Percentiles rank a stretch among this genome's conserved stretches.
Evolutionary conservation across 108 stramenopile species (phyloP).

Genomic region (Cyclotella baltica): DNA sequence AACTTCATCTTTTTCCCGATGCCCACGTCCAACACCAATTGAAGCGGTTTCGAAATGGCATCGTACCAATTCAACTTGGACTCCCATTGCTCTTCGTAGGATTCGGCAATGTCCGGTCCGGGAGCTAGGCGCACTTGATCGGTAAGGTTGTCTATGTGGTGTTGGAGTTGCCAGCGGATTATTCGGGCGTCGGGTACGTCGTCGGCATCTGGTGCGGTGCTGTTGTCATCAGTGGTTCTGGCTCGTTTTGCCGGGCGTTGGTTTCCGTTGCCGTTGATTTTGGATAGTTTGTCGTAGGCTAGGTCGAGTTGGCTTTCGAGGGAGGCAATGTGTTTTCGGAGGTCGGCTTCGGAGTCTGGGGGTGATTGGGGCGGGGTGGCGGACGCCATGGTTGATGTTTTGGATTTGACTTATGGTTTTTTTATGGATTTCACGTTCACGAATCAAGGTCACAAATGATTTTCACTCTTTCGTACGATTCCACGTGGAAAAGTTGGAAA

Average conservation of each 20-base stretch:
- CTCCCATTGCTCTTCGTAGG: constrained; percentile 30
- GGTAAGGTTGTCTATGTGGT: constrained; percentile 18
- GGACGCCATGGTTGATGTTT: constrained; percentile 4
- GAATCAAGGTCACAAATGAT: no score
- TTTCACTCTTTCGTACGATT: no score
- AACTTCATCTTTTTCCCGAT: not conserved
- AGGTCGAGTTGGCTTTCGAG: constrained; percentile 24
- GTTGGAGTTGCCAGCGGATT: constrained; percentile 16
- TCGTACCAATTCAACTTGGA: constrained; percentile 22
- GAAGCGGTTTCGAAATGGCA: not conserved
- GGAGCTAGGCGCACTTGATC: constrained; percentile 3
- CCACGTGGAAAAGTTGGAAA: no score
- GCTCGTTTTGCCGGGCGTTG: constrained; percentile 15
- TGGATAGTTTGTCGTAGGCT: constrained; percentile 11
- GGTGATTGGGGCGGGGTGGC: constrained; percentile 5
- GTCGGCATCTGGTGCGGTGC: not conserved
- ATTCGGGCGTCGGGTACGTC: constrained; percentile 9
- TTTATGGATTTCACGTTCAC: no score
- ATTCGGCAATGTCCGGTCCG: not conserved
- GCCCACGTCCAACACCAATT: constrained; percentile 14
- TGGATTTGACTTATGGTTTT: no score
- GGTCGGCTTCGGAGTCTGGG: constrained; percentile 2
- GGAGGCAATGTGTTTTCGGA: constrained; percentile 9
- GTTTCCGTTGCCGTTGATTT: constrained; percentile 3
- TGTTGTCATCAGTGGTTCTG: not conserved